Evolutionary conservation across 2,329 filamentous ascomycete species (phyloP).

Genomic region (Aspergillus oerlinghausenensis): DNA sequence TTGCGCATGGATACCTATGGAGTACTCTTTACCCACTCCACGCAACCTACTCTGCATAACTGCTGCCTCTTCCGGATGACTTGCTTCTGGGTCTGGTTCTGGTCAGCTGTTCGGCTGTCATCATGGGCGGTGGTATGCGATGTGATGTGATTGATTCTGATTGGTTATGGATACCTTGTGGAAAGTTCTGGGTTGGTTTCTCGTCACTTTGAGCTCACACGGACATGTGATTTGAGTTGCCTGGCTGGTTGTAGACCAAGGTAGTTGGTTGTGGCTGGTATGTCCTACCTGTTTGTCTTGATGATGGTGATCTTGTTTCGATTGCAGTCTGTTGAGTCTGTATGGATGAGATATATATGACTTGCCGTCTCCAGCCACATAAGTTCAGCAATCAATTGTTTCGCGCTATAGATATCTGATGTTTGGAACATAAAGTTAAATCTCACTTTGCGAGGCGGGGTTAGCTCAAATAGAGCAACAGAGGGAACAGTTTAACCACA

Average conservation of each 20-base stretch:
- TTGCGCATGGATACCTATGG: not conserved
- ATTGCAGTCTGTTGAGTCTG: not conserved
- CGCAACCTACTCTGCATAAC: not conserved
- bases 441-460: no score
- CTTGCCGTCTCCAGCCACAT: no score
- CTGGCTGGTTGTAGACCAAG: not conserved
- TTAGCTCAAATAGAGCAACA: not conserved
- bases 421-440: no score
- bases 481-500: no score
- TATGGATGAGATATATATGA: not conserved
- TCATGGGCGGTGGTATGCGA: not conserved
- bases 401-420: not conserved
- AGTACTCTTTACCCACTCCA: not conserved
- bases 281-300: not conserved
- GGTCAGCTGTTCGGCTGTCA: not conserved
- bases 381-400: not conserved
- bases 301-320: no score
- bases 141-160: no score
- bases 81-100: not conserved
- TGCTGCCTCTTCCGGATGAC: not conserved
- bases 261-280: no score
- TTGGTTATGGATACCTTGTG: no score
- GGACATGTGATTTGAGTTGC: not conserved
- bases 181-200: not conserved
- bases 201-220: not conserved